A percentile compares a stretch with the other conserved stretches of the same genome.
phyloP scores from a whole-genome alignment of 371 early-diverging fungal species.

The Capillidium heterosporum region DNA sequence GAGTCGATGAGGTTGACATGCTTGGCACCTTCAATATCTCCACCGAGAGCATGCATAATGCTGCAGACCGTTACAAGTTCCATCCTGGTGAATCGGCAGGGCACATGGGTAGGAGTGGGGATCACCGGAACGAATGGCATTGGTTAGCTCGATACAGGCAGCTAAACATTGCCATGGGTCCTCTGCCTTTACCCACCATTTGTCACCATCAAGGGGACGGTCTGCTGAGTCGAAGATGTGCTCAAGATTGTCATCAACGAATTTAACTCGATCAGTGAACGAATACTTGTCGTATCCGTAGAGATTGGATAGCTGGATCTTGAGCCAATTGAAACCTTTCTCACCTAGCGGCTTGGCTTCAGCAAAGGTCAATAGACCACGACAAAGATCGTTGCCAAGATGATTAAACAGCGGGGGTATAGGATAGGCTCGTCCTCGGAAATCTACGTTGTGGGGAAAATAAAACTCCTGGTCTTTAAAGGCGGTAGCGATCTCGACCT shows the following conservation, averaged over 20 bases:
- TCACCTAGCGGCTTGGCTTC: slow-evolving; percentile 71
- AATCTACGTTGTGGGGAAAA: slow-evolving; percentile 96
- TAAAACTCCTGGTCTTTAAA: slow-evolving; percentile 76
- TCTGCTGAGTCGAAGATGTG: slow-evolving; percentile 73
- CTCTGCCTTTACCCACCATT: slow-evolving; percentile 88
- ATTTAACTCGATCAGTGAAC: slow-evolving; percentile 63
- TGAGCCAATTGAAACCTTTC: slow-evolving; percentile 79
- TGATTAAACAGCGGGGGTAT: slow-evolving; percentile 92
- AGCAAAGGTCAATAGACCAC: slow-evolving; percentile 75
- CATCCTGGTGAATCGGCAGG: slow-evolving; percentile 94
- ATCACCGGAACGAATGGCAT: slow-evolving; percentile 50
- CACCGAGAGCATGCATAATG: slow-evolving; percentile 97
- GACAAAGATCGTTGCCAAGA: slow-evolving; percentile 88
- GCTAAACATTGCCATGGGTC: slow-evolving; percentile 90
- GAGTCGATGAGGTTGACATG: slow-evolving; percentile 81
- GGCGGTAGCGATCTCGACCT: slow-evolving; percentile 88
- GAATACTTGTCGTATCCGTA: slow-evolving; percentile 86
- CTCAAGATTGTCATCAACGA: slow-evolving; percentile 46
- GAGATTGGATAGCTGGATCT: slow-evolving; percentile 89
- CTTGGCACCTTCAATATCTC: slow-evolving; percentile 77
- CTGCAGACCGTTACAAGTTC: slow-evolving; percentile 96
- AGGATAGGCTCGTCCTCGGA: slow-evolving; percentile 96
- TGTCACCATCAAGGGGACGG: slow-evolving; percentile 45
- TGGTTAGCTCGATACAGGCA: slow-evolving; percentile 69
- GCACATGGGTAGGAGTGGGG: slow-evolving; percentile 51